phyloP scores from a whole-genome alignment of 169 alveolate genomes.

The Cryptosporidium baileyi region DNA sequence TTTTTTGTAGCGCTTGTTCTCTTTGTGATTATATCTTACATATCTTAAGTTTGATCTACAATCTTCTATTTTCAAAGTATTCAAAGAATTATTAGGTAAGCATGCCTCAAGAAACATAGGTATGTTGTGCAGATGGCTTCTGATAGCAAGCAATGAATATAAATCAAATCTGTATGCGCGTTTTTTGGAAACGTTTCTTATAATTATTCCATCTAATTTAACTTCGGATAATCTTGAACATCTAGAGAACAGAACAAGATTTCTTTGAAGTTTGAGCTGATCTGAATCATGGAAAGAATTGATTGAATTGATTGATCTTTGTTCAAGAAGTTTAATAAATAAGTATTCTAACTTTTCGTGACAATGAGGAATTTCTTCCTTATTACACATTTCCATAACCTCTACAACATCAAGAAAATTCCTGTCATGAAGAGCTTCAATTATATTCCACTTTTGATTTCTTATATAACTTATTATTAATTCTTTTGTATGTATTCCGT shows the following conservation, averaged over 20 bases:
- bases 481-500: conserved; percentile 53
- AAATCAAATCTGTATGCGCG: neutral
- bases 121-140: conserved; percentile 14
- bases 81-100: conserved; percentile 10
- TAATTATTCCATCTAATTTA: neutral
- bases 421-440: conserved; percentile 34
- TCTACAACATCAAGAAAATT: conserved; percentile 52
- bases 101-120: conserved; percentile 53
- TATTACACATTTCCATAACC: conserved; percentile 15
- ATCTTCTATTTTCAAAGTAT: neutral
- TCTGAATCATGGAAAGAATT: neutral
- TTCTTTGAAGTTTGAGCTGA: conserved; percentile 22
- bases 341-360: conserved; percentile 3
- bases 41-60: neutral
- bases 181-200: neutral
- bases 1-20: no score
- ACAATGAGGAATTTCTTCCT: neutral
- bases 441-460: conserved; percentile 35
- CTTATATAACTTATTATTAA: neutral
- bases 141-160: conserved; percentile 35
- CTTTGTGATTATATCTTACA: no score
- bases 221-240: conserved; percentile 13
- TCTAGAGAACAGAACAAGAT: conserved; percentile 50
- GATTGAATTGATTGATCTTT: neutral
- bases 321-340: conserved; percentile 6